These are phyloP conservation scores for Rhizophagus prolifer DNA, from an alignment of 192 early-diverging fungal genomes.

Conservation along the genomic window DNA sequence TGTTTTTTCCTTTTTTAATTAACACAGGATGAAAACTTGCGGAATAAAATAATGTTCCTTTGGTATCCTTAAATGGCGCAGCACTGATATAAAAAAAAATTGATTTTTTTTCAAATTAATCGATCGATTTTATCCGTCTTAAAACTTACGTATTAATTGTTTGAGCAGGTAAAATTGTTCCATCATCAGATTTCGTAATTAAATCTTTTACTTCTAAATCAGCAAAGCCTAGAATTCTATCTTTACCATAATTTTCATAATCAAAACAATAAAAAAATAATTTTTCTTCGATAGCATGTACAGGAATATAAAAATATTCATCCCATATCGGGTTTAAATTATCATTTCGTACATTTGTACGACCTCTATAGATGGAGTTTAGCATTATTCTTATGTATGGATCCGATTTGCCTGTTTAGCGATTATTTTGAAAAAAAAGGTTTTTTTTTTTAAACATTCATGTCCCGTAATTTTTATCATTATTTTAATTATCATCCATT, in stretches of 20 bases:
- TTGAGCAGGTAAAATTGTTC: not conserved
- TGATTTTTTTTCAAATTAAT: too few species aligned
- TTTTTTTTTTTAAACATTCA: conserved; percentile 20
- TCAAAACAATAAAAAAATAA: conserved; percentile 74
- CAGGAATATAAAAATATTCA: conserved; percentile 72
- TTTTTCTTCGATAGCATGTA: conserved; percentile 68
- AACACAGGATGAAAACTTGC: conserved; percentile 19
- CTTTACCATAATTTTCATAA: conserved; percentile 70
- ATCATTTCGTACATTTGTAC: conserved; percentile 69
- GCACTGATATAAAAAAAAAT: too few species aligned
- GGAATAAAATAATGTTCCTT: conserved; percentile 10
- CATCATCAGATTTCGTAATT: not conserved
- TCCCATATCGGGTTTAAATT: conserved; percentile 76
- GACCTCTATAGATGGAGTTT: conserved; percentile 54
- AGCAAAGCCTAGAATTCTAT: conserved; percentile 68
- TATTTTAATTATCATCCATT: too few species aligned
- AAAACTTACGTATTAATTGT: not conserved
- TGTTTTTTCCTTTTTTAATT: not conserved
- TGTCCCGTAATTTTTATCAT: not conserved
- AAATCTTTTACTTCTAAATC: conserved; percentile 22
- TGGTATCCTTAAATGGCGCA: not conserved
- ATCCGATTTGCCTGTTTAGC: conserved; percentile 67
- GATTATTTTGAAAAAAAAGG: not conserved
- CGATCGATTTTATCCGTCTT: too few species aligned
- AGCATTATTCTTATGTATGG: conserved; percentile 74